phyloP scores from a whole-genome alignment of 1,284 basidiomycete species.

The Phenoliferia sp. region DNA sequence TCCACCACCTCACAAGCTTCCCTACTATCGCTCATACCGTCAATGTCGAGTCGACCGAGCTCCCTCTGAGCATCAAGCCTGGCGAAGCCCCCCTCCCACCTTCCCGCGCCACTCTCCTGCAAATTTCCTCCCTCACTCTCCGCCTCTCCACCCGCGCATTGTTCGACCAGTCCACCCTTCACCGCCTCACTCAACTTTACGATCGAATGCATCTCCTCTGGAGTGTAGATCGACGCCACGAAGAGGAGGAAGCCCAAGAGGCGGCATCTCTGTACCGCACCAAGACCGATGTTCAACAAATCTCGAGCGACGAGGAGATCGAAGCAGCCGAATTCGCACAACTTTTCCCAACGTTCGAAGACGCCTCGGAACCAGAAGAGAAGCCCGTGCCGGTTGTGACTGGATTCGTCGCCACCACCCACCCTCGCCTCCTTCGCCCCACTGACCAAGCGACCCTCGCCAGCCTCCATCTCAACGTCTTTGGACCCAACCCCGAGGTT shows the following conservation, averaged over 20 bases:
- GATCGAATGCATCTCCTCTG: conserved; percentile 74
- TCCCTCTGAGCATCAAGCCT: conserved; percentile 29
- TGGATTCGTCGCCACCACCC: conserved; percentile 4
- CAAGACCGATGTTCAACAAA: conserved; percentile 57
- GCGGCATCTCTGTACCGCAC: conserved; percentile 74
- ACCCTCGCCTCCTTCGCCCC: conserved; percentile 11
- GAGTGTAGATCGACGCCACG: conserved; percentile 70
- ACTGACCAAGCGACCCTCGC: conserved; percentile 26
- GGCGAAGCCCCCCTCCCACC: conserved; percentile 25
- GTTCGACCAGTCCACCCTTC: conserved; percentile 39
- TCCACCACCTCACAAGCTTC: conserved; percentile 18
- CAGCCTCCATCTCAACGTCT: conserved; percentile 19
- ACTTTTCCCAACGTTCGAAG: conserved; percentile 36
- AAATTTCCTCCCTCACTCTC: conserved; percentile 20
- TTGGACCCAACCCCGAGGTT: neutral
- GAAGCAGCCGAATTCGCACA: conserved; percentile 37
- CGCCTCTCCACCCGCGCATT: conserved; percentile 8
- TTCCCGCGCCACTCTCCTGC: conserved; percentile 26
- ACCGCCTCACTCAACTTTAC: conserved; percentile 50
- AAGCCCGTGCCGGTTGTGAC: neutral
- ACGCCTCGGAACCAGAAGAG: conserved; percentile 48
- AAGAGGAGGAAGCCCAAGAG: conserved; percentile 60
- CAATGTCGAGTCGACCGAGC: conserved; percentile 13
- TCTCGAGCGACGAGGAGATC: conserved; percentile 59
- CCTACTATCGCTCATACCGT: conserved; percentile 9